These are phyloP conservation scores for Fonsecaea nubica DNA, from an alignment of 2,329 filamentous ascomycete genomes.

Conservation along the genomic window DNA sequence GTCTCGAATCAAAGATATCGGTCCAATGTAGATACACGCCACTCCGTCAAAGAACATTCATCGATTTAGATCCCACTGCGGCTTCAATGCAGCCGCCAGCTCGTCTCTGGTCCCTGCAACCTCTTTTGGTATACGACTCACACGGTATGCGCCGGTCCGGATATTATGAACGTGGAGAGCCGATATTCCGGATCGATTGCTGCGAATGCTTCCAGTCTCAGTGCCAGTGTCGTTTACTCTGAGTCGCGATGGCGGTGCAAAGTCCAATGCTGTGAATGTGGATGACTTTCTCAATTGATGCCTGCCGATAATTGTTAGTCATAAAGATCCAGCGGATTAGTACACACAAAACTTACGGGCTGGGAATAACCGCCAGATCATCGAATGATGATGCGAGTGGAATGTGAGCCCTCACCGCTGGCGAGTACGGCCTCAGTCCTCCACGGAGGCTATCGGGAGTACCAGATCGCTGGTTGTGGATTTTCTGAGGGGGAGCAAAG, in stretches of 20 bases:
- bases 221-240: conserved; percentile 51
- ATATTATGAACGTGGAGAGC: conserved; percentile 72
- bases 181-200: conserved; percentile 80
- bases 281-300: conserved; percentile 58
- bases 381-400: conserved; percentile 85
- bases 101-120: conserved; percentile 78
- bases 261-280: conserved; percentile 57
- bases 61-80: conserved; percentile 60
- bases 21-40: conserved; percentile 7
- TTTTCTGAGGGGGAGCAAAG: conserved; percentile 79
- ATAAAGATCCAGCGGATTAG: not conserved
- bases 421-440: conserved; percentile 71
- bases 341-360: conserved; percentile 74
- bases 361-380: conserved; percentile 82
- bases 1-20: conserved; percentile 6
- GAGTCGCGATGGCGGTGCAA: conserved; percentile 57
- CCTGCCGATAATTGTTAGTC: conserved; percentile 41
- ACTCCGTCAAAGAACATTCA: not conserved
- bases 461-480: conserved; percentile 73
- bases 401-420: conserved; percentile 74
- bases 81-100: conserved; percentile 64
- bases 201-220: conserved; percentile 61
- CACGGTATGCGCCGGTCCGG: conserved; percentile 81
- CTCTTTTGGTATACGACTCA: conserved; percentile 82
- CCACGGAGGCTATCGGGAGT: conserved; percentile 66